Conservation (phyloP, 768 basidiomycete genomes). For the Boletus reticuloceps region DNA sequence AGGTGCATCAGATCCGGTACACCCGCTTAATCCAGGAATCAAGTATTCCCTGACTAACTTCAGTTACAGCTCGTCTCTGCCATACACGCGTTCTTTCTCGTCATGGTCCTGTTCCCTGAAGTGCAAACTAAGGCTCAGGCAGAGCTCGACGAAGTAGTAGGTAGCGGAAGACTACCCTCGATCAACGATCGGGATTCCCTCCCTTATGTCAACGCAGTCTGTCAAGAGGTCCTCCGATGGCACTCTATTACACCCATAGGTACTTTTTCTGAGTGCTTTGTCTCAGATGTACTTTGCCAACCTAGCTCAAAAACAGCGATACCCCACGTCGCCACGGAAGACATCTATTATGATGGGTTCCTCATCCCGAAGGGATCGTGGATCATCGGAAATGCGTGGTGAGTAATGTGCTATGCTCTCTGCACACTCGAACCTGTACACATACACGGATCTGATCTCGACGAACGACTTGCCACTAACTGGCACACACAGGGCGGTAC, state of each 20-base stretch:
- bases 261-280: conserved; percentile 23
- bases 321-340: conserved; percentile 18
- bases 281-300: neutral
- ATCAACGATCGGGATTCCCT: conserved; percentile 21
- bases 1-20: conserved; percentile 46
- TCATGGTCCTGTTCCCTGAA: conserved; percentile 23
- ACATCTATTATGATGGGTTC: conserved; percentile 12
- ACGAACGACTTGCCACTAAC: neutral
- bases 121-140: conserved; percentile 23
- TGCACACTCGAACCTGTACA: too few relatives aligned
- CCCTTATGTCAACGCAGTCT: conserved; percentile 25
- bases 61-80: conserved; percentile 12
- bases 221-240: conserved; percentile 27
- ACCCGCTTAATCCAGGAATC: conserved; percentile 35
- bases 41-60: conserved; percentile 18
- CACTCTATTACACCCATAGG: conserved; percentile 16
- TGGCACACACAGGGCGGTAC: conserved; percentile 42
- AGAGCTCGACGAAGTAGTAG: conserved; percentile 25
- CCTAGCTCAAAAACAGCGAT: conserved; percentile 1
- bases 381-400: conserved; percentile 24
- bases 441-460: too few relatives aligned
- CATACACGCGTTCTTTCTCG: conserved; percentile 22
- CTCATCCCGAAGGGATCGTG: conserved; percentile 26
- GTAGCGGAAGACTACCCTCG: conserved; percentile 18
- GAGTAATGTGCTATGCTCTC: conserved; percentile 8